Evolutionary conservation across 2,329 filamentous ascomycete genomes (phyloP), one percentile per base, ranked within the genome.

Genomic region (Phoma sp.): DNA sequence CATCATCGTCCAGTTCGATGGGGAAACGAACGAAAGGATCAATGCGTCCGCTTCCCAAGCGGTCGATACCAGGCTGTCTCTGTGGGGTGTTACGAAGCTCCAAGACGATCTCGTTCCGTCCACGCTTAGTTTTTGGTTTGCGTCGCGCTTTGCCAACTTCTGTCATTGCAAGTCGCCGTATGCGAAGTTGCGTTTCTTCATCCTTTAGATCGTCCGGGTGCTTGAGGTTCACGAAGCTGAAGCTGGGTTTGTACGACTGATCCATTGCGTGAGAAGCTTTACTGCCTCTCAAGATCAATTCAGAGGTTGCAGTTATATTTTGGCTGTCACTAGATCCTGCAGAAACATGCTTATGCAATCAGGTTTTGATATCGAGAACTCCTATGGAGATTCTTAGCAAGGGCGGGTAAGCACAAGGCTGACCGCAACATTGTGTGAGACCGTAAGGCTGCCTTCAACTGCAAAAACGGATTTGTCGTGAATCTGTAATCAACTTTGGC

Each of bases 151-250:
- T 65, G n/a, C 67, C 67, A 17, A 72, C 64, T 53, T 72, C 67
- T 11, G 60, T 67, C 69, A 72, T 72, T 2, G 69, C 69, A n/a
- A 71, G 59, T n/a, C 65, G 60, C 5, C 69, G 65, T 28, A 72
- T 72, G 2, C 66, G 65, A 30, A 67, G 61, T 49, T 71, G 66
- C 2, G 62, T 72, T 32, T 68, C 62, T 42, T 64, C 65, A 55
- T 68, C 60, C 38, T 72, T 72, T 9, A 72, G 58, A 15, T 72
- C 68, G 38, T 71, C 66, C 1, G 68, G 68, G 39, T 72, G 68
- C 10, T 65, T 56, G 23, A 72, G 59, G 32, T 71, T 71, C 9
- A 72, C 65, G 33, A 72, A 71, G 26, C 59, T 71, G 57, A 72
- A 72, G 20, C 42, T 61, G 17, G 57, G 60, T 51, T 67, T 61